Conservation (phyloP, 176 grass and related monocot genomes). For the Ananas comosus region DNA sequence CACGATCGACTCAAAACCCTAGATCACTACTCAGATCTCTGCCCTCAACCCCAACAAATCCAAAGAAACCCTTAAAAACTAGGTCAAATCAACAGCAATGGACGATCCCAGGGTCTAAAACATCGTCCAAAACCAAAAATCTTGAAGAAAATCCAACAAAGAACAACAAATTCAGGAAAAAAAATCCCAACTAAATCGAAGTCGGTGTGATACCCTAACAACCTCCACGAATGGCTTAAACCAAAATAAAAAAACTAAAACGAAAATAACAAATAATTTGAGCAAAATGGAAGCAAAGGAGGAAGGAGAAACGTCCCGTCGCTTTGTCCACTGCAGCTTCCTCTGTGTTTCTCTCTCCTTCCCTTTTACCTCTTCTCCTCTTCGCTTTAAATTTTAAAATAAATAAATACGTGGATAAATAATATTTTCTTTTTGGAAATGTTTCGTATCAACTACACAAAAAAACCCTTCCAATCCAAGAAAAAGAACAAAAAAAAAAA, state of each 20-base stretch:
- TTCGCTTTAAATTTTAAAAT: constrained; percentile 1
- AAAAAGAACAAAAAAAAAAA: background rate
- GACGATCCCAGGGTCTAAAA: constrained; percentile 26
- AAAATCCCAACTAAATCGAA: background rate
- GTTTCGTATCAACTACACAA: constrained; percentile 33
- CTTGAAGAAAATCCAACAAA: constrained; percentile 14
- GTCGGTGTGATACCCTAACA: background rate
- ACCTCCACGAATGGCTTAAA: background rate
- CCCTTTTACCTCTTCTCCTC: background rate
- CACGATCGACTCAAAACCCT: constrained; percentile 7
- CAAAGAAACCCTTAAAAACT: constrained; percentile 2
- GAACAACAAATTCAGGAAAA: background rate
- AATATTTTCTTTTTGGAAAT: constrained; percentile 19
- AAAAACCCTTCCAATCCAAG: constrained; percentile 18
- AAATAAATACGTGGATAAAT: constrained; percentile 23
- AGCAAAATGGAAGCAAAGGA: background rate
- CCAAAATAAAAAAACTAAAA: background rate
- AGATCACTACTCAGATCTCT: constrained; percentile 1
- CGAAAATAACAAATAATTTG: background rate
- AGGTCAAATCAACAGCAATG: background rate
- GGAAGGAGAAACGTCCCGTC: background rate
- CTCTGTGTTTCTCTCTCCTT: background rate
- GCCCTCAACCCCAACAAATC: constrained; percentile 7
- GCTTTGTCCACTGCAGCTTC: background rate
- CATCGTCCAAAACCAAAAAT: background rate